Conservation (phyloP, 148 eudicot species). For the Vaccinium myrtillus region DNA sequence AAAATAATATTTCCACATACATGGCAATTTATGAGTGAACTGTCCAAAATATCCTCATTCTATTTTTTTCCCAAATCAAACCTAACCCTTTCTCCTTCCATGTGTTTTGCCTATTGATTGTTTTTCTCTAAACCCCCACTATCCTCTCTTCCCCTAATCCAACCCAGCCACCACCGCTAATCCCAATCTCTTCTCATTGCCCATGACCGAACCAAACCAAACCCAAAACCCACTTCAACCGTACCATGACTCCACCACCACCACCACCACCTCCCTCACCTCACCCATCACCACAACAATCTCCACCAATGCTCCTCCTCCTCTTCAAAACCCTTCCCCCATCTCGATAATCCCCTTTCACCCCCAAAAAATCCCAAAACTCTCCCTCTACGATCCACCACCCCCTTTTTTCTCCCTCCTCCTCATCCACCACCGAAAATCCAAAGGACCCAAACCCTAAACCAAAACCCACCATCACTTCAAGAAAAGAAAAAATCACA, state of each 20-base stretch:
- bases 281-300: neutral
- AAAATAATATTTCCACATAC: no score
- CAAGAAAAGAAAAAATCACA: conserved; percentile 15
- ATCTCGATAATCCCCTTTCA: conserved; percentile 43
- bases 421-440: neutral
- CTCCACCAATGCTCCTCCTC: conserved; percentile 10
- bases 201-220: conserved; percentile 7
- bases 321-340: conserved; percentile 19
- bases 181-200: neutral
- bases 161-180: neutral
- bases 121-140: neutral
- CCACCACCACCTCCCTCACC: no score
- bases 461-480: neutral
- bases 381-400: conserved; percentile 22
- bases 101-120: no score
- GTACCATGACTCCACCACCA: neutral
- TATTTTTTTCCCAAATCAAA: no score
- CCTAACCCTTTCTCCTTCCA: no score
- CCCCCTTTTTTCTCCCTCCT: neutral
- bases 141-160: conserved; percentile 3
- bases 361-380: conserved; percentile 46
- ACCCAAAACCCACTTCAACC: conserved; percentile 10
- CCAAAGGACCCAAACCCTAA: neutral
- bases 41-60: no score
- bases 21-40: no score